Evolutionary conservation across 345 rosid species (phyloP), one percentile per base, ranked within the genome.

Genomic region (Eucalyptus melliodora): DNA sequence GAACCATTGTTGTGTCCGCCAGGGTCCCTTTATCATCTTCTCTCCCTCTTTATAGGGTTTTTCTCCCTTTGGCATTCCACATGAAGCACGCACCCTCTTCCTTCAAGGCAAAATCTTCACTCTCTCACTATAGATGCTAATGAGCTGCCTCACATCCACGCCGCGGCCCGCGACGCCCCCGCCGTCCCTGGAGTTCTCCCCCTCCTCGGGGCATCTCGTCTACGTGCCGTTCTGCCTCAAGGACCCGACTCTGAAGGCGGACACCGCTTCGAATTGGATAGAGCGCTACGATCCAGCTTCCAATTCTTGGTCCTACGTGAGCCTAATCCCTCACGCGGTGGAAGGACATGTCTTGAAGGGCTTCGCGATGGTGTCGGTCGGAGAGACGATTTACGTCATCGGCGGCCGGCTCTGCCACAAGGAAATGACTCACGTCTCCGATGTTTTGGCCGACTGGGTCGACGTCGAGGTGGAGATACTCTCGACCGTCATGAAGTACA

Each of bases 261-360:
- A 86, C 23, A 1, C 85, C 44, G 87, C 93, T 16, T 93, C 94
- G 27, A 89, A 65, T 55, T 92, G 94, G 94, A 92, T 95, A 17
- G 95, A 93, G 14, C 67, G 93, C 65, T 95, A 92, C 86, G 60
- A 93, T 42, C 96, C 95, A 1, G 86, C 90, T 6, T 47, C 45
- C 89, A 92, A 95, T 56, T 83, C 91, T 6, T 94, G 95, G 96
- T 90, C 87, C 53, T 90, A 93, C 34, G 92, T 93, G 7, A 86
- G 92, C 88, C 10, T 81, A 8, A 91, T 94, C 53, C 94, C 96
- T 0, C 86, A 77, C 77, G 55, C 92, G 8, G 50, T 14, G 2
- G 91, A 92, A 4, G 91, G 93, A 88, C 94, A 91, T 30, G 92
- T 93, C 53, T 56, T 95, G 31, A 95, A 94, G 40, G 94, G 91